phyloP scores from a whole-genome alignment of 106 monocot genomes.

The Allium sativum region DNA sequence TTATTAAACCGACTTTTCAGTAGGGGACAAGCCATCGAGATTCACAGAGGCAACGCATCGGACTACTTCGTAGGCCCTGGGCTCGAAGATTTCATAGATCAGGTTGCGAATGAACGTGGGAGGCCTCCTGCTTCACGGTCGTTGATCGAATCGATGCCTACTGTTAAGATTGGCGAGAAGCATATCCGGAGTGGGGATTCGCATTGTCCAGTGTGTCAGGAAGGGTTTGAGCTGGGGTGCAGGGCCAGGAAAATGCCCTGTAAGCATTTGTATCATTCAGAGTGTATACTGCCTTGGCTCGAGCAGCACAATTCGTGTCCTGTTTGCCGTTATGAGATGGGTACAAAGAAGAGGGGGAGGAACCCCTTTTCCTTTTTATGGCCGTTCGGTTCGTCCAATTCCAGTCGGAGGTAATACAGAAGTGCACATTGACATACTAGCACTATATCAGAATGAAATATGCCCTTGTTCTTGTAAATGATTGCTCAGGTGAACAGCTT shows the following conservation, averaged over 20 bases:
- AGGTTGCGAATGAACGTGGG: conserved; percentile 36
- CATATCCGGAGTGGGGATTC: conserved; percentile 54
- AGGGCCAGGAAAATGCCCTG: conserved; percentile 75
- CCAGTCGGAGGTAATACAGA: no score
- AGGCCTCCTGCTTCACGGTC: conserved; percentile 65
- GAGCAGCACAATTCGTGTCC: conserved; percentile 83
- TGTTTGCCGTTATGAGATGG: conserved; percentile 63
- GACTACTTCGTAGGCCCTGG: conserved; percentile 68
- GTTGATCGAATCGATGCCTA: conserved; percentile 60
- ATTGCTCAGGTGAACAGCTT: no score
- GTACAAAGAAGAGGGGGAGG: conserved; percentile 5
- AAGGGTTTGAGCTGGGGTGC: conserved; percentile 48
- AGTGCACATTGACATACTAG: no score
- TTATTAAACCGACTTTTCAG: conserved; percentile 38
- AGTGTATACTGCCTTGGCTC: conserved; percentile 87
- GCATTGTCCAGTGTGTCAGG: conserved; percentile 72
- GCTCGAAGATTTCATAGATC: conserved; percentile 57
- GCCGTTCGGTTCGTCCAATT: background rate
- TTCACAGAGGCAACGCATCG: conserved; percentile 15
- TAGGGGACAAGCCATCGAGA: conserved; percentile 24
- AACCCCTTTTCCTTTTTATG: background rate
- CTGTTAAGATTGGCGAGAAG: conserved; percentile 49
- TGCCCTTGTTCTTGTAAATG: no score
- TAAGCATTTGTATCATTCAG: conserved; percentile 71
- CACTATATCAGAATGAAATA: no score